phyloP scores from a whole-genome alignment of 2,329 filamentous ascomycete species.

The Alternaria sp. region DNA sequence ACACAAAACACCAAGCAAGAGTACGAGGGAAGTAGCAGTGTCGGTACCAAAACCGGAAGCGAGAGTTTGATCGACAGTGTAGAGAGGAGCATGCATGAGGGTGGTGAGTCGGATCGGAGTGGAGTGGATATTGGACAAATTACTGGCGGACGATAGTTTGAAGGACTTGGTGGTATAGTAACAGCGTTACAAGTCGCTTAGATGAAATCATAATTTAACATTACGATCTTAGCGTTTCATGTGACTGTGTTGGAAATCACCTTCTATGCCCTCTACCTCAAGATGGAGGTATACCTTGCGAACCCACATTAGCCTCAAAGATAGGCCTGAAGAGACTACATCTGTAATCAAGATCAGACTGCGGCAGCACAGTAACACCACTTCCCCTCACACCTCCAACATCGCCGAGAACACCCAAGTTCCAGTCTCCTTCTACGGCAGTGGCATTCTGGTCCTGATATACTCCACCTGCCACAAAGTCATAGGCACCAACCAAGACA shows the following conservation, averaged over 20 bases:
- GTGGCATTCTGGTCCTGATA: conserved; percentile 6
- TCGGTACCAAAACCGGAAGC: conserved; percentile 16
- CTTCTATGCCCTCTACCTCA: not conserved
- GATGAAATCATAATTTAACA: fast-evolving
- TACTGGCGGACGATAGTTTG: not conserved
- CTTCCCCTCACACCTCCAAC: conserved; percentile 20
- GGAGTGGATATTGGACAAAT: conserved; percentile 4
- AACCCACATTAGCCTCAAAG: conserved; percentile 21
- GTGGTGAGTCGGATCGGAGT: conserved; percentile 8
- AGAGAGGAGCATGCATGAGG: conserved; percentile 16
- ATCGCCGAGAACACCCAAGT: conserved; percentile 24
- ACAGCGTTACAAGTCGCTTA: not conserved
- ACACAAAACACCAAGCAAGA: conserved; percentile 9
- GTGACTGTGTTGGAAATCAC: not conserved
- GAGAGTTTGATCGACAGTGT: conserved; percentile 22
- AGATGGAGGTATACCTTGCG: conserved; percentile 14
- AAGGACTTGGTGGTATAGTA: not conserved
- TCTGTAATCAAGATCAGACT: conserved; percentile 18
- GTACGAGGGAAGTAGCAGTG: not conserved
- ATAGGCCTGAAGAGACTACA: conserved; percentile 22
- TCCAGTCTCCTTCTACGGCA: conserved; percentile 17
- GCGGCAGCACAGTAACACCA: conserved; percentile 24
- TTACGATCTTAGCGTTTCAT: not conserved
- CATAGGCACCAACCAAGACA: conserved; percentile 20
- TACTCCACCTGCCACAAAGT: conserved; percentile 9